phyloP scores from a whole-genome alignment of 805 yeast genomes.

The Kodamaea kakaduensis region DNA sequence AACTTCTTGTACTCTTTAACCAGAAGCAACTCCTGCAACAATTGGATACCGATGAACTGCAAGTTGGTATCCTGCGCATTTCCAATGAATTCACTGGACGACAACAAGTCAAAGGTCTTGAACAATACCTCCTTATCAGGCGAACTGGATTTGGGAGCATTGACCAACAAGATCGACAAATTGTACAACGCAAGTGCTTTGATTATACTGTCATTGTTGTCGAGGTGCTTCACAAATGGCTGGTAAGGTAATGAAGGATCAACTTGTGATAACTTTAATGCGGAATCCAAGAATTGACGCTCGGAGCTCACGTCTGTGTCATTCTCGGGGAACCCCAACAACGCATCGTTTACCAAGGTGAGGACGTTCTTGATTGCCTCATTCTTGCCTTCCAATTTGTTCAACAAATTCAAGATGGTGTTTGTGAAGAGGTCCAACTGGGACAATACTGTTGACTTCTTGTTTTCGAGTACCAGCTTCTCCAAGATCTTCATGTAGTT shows the following conservation, averaged over 20 bases:
- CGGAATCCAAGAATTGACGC: constrained; percentile 27
- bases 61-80: constrained; percentile 38
- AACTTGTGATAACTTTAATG: constrained; percentile 39
- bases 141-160: constrained; percentile 16
- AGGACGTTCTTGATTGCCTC: constrained; percentile 65
- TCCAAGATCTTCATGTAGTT: constrained; percentile 51
- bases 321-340: constrained; percentile 33
- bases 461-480: constrained; percentile 43
- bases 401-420: constrained; percentile 51
- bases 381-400: constrained; percentile 48
- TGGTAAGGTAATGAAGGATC: constrained; percentile 49
- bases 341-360: constrained; percentile 58
- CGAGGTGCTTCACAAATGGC: constrained; percentile 51
- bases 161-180: constrained; percentile 45
- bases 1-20: constrained; percentile 49
- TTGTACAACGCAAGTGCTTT: constrained; percentile 54
- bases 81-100: constrained; percentile 27
- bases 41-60: constrained; percentile 59
- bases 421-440: constrained; percentile 51
- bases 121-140: constrained; percentile 36
- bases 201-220: constrained; percentile 52
- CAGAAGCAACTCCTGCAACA: constrained; percentile 57
- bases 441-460: constrained; percentile 36
- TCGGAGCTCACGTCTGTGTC: constrained; percentile 11
- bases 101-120: constrained; percentile 35